Evolutionary conservation across 169 alveolate genomes (phyloP), one percentile per base, ranked within the genome.

Genomic region (Cryptosporidium viatorum): DNA sequence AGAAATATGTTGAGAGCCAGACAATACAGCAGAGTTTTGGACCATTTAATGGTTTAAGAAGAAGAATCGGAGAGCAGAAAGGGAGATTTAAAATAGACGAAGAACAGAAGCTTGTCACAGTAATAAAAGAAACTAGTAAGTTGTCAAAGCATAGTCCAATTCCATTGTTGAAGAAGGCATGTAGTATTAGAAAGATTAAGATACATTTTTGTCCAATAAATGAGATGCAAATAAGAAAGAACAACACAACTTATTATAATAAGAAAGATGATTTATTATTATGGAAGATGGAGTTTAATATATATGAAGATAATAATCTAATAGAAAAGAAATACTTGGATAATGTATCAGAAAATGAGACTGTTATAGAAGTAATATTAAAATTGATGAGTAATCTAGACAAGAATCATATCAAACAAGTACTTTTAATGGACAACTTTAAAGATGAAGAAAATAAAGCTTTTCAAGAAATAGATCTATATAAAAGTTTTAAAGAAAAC

Each of bases 181-280:
- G 89, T 41, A 48, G 29, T 12, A 43, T 59, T 14, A 80, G 89
- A 39, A 80, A 62, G 33, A 80, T 80, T 0, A 80, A 60, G 31
- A 80, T 80, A 43, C 8, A 7, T n/a, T 80, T 80, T 80, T 80
- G 89, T 33, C 89, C 89, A 10, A 41, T 80, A 43, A 62, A 41
- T 62, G 89, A 67, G 23, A 80, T 80, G 89, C 35, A 80, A 9
- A 80, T 80, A 41, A 80, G 89, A 48, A 80, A 45, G 59, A 60
- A 29, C 2, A 80, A 80, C 16, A 80, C 89, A 18, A 43, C 80
- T 3, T 80, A 80, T 80, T 80, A 80, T 37, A 48, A 80, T 52
- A 80, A 80, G 48, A 59, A 80, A 62, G 41, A 43, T 23, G 75
- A 80, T 48, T 48, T 29, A 12, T 26, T 80, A 23, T 80, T 21